Evolutionary conservation across 2,329 filamentous ascomycete genomes (phyloP).

Genomic region (Calonectria ilicicola): DNA sequence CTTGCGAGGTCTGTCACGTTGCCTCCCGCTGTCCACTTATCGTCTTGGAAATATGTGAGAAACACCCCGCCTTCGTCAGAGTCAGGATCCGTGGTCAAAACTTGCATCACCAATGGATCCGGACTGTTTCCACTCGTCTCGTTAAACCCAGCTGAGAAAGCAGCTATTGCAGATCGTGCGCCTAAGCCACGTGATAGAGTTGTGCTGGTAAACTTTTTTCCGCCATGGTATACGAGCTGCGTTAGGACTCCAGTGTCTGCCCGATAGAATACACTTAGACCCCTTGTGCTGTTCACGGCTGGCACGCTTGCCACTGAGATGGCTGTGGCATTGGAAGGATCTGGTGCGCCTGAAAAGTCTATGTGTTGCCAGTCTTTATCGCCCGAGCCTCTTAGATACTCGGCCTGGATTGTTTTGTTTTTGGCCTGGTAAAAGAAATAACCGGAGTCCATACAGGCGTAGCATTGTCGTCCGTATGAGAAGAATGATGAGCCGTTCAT

Average conservation of each 20-base stretch:
- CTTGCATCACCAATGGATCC: neutral
- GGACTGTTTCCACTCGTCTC: neutral
- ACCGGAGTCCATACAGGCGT: neutral
- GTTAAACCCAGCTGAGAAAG: conserved; percentile 10
- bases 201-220: neutral
- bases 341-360: neutral
- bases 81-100: conserved; percentile 6
- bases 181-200: neutral
- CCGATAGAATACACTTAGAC: conserved; percentile 13
- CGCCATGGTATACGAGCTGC: conserved; percentile 1
- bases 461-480: conserved; percentile 13
- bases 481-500: neutral
- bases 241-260: conserved; percentile 9
- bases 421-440: conserved; percentile 16
- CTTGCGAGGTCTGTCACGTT: conserved; percentile 6
- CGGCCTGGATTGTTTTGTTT: neutral
- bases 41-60: conserved; percentile 11
- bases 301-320: neutral
- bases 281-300: neutral
- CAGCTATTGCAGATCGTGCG: neutral
- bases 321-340: neutral
- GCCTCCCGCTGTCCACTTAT: neutral
- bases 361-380: neutral
- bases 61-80: neutral
- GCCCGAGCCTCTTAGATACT: neutral